Conservation (phyloP, 108 stramenopile genomes). For the Cylindrotheca fusiformis region DNA sequence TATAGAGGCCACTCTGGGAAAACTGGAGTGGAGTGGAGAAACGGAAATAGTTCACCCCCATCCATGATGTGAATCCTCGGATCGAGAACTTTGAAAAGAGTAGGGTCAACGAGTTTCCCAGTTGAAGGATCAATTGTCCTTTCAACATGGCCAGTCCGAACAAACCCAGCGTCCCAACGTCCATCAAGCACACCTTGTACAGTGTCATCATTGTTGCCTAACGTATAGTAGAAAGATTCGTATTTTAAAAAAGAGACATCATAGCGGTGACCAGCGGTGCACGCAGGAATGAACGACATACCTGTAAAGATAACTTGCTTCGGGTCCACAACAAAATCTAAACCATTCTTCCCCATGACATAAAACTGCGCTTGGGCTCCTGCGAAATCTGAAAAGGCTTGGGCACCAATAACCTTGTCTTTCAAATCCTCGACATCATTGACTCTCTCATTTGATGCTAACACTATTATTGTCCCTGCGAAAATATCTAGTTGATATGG, state of each 20-base stretch:
- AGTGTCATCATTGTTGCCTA: slow-evolving; percentile 5
- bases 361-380: slow-evolving; percentile 6
- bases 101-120: slow-evolving; percentile 5
- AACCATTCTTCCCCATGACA: slow-evolving; percentile 3
- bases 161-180: slow-evolving; percentile 22
- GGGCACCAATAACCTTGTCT: slow-evolving; percentile 12
- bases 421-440: slow-evolving; percentile 4
- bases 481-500: slow-evolving; percentile 10
- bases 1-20: slow-evolving; percentile 21
- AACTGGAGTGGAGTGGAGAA: slow-evolving; percentile 8
- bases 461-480: neutral
- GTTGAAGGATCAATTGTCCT: slow-evolving; percentile 6
- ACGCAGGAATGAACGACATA: neutral
- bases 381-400: neutral
- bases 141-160: slow-evolving; percentile 29
- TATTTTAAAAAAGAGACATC: too few species aligned
- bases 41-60: slow-evolving; percentile 4
- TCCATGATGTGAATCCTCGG: neutral
- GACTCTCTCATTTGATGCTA: neutral
- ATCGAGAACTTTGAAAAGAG: slow-evolving; percentile 1
- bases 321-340: slow-evolving; percentile 7
- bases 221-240: too few species aligned
- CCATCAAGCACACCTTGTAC: slow-evolving; percentile 22
- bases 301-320: slow-evolving; percentile 10
- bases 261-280: neutral